A percentile compares a stretch with the other conserved stretches of the same genome.
Evolutionary conservation across 1,139 yeast genomes (phyloP).

Genomic region (Nakaseomyces nivariensis): DNA sequence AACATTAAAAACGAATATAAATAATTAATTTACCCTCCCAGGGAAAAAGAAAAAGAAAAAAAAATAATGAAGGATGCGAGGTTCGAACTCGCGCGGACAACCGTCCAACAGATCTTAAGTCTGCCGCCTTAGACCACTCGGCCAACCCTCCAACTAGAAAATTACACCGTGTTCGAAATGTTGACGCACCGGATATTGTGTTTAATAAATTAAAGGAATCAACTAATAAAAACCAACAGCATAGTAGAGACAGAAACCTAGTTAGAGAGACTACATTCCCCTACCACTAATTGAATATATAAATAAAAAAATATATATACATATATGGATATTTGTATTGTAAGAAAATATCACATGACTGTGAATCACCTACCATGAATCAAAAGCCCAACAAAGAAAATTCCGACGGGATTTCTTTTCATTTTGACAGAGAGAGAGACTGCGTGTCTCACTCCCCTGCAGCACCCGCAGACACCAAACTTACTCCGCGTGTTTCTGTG

Average conservation of each 20-base stretch:
- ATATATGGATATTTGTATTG: not conserved
- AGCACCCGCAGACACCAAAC: no score
- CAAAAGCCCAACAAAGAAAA: not conserved
- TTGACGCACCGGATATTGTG: not conserved
- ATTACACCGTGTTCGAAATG: not conserved
- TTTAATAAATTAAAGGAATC: not conserved
- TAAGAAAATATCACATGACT: not conserved
- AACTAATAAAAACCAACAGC: not conserved
- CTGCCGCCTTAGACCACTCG: conserved; percentile 9
- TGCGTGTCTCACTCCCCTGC: no score
- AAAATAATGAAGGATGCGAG: conserved; percentile 66
- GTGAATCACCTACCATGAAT: no score
- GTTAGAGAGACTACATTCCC: no score
- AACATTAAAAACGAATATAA: not conserved
- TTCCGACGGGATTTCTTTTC: not conserved
- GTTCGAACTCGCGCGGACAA: conserved; percentile 80
- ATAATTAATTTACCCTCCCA: not conserved
- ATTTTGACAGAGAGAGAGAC: no score
- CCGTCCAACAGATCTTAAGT: conserved; percentile 9
- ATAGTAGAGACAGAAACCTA: not conserved
- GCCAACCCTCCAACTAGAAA: conserved; percentile 6
- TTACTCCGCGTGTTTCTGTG: no score
- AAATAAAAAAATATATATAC: no score
- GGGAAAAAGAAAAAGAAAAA: conserved; percentile 12
- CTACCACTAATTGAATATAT: no score